Conservation (phyloP, 2,329 filamentous ascomycete species). For the Chalaropsis ovoidea region DNA sequence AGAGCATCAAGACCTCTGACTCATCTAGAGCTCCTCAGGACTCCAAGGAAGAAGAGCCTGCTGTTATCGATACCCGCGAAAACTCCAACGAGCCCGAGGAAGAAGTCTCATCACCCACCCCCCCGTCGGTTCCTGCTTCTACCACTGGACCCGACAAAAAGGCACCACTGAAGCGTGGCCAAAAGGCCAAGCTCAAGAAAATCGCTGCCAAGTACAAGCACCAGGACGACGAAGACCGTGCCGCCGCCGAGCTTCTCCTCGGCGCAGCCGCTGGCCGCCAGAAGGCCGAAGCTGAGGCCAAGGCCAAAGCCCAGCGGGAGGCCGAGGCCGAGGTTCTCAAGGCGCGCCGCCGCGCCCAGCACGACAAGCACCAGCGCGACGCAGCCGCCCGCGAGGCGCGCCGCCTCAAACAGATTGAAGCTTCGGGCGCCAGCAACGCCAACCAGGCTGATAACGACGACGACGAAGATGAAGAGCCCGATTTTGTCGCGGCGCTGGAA, state of each 20-base stretch:
- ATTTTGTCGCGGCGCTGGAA: conserved; percentile 50
- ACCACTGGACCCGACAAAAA: conserved; percentile 37
- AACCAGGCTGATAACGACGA: conserved; percentile 34
- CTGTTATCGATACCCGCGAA: not conserved
- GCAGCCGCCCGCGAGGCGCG: conserved; percentile 67
- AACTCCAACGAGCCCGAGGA: conserved; percentile 26
- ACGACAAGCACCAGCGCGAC: conserved; percentile 63
- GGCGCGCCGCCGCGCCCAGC: conserved; percentile 68
- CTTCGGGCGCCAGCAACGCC: conserved; percentile 27
- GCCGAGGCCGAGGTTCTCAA: conserved; percentile 55
- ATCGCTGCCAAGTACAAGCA: conserved; percentile 80
- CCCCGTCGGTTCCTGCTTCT: conserved; percentile 22
- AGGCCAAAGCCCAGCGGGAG: conserved; percentile 58
- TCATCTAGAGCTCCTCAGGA: not conserved
- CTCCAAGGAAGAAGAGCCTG: conserved; percentile 7
- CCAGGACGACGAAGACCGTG: conserved; percentile 89
- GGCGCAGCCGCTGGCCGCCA: conserved; percentile 60
- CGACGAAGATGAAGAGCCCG: conserved; percentile 50
- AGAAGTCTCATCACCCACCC: conserved; percentile 23
- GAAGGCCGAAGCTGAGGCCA: conserved; percentile 57
- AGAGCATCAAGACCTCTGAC: not conserved
- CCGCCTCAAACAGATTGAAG: conserved; percentile 45
- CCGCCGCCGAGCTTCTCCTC: conserved; percentile 73
- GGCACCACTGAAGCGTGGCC: conserved; percentile 54
- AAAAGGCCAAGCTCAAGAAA: conserved; percentile 76